Percentiles rank a stretch among this genome's conserved stretches.
Evolutionary conservation across 1,284 basidiomycete genomes (phyloP).

Genomic region (Fomitopsis betulina): DNA sequence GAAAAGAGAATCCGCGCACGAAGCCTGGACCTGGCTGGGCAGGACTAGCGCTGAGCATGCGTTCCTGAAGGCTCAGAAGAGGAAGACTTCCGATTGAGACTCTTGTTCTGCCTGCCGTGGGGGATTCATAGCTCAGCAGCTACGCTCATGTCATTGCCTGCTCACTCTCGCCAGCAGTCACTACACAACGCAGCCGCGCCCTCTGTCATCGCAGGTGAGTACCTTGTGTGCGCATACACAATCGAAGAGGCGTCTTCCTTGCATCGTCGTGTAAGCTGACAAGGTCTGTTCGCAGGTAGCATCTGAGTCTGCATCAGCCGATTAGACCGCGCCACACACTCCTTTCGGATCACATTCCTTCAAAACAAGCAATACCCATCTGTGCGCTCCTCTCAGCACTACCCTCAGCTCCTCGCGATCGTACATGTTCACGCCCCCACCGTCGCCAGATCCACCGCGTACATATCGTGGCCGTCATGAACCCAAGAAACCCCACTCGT

Average conservation of each 20-base stretch:
- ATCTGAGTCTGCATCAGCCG: conserved; percentile 4
- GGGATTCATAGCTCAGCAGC: neutral
- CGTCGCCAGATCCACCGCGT: conserved; percentile 35
- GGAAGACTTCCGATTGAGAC: neutral
- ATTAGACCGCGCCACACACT: conserved; percentile 9
- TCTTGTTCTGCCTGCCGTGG: neutral
- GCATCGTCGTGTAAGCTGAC: neutral
- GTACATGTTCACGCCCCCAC: conserved; percentile 48
- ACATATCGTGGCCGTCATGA: conserved; percentile 2
- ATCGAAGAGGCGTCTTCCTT: too few relatives aligned
- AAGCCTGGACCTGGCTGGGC: neutral
- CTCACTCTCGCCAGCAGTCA: neutral
- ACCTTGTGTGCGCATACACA: too few relatives aligned
- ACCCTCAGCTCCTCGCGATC: neutral
- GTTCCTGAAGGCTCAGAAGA: neutral
- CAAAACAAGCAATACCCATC: conserved; percentile 17
- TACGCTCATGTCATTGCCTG: neutral
- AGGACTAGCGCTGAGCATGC: neutral
- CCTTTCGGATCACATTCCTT: conserved; percentile 20
- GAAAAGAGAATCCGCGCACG: neutral
- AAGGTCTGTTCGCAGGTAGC: neutral
- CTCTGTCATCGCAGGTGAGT: neutral
- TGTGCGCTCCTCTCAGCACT: conserved; percentile 4
- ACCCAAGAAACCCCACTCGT: neutral
- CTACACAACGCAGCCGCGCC: neutral